Percentiles rank a stretch among this genome's conserved stretches.
phyloP scores from a whole-genome alignment of 2,329 filamentous ascomycete genomes.

The Epicoccum sorghinum region DNA sequence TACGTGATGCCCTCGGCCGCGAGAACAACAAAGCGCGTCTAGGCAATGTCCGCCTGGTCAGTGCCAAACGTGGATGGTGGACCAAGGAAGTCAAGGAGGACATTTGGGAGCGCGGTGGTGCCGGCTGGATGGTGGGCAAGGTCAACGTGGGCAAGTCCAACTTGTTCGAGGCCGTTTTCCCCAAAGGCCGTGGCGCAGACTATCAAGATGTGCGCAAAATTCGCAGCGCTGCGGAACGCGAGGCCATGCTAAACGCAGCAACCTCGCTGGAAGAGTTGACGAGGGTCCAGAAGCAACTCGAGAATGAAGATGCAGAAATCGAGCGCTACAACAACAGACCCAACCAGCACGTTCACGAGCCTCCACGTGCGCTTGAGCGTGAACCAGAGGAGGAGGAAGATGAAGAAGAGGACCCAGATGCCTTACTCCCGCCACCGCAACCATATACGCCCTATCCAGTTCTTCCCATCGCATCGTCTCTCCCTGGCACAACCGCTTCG shows the following conservation, averaged over 20 bases:
- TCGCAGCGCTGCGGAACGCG: conserved; percentile 40
- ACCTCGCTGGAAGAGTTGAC: conserved; percentile 35
- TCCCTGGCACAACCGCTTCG: conserved; percentile 92
- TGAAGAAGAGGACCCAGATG: conserved; percentile 39
- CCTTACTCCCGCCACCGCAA: conserved; percentile 77
- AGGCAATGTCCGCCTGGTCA: conserved; percentile 86
- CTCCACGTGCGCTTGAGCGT: conserved; percentile 21
- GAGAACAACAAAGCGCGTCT: conserved; percentile 74
- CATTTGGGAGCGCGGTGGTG: conserved; percentile 82
- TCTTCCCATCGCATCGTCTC: conserved; percentile 83
- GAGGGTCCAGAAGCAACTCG: conserved; percentile 36
- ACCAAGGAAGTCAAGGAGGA: conserved; percentile 84
- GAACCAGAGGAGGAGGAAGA: conserved; percentile 31
- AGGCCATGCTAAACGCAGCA: conserved; percentile 37
- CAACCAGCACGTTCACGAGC: conserved; percentile 27
- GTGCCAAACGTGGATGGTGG: conserved; percentile 88
- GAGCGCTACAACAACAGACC: conserved; percentile 28
- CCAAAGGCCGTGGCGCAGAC: conserved; percentile 63
- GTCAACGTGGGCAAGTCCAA: conserved; percentile 97
- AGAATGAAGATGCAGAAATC: conserved; percentile 40
- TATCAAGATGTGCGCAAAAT: conserved; percentile 45
- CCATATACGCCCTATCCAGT: conserved; percentile 76
- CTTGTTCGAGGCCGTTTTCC: conserved; percentile 85
- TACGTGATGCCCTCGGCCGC: conserved; percentile 76
- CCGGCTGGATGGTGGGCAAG: conserved; percentile 96